These are phyloP conservation scores for Sanguinoderma infundibulare DNA, from an alignment of 1,284 basidiomycete species.

Conservation along the genomic window DNA sequence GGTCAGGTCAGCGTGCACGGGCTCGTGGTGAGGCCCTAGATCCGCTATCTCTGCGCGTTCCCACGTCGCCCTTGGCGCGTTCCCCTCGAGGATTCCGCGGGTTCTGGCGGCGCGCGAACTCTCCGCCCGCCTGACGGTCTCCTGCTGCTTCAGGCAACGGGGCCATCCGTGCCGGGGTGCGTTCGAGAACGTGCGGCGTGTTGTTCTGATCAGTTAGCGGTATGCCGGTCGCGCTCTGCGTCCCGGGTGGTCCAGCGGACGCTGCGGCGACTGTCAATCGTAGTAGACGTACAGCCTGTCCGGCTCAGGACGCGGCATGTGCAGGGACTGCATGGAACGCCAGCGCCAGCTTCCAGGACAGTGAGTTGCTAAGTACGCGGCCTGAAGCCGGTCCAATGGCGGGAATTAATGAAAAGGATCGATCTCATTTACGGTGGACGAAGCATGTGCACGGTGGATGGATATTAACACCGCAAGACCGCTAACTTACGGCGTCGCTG, in stretches of 20 bases:
- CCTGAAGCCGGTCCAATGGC: background rate
- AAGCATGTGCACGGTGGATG: background rate
- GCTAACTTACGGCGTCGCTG: slow-evolving; percentile 14
- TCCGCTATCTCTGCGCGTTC: slow-evolving; percentile 13
- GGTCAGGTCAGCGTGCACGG: too few relatives aligned
- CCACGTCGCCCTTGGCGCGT: slow-evolving; percentile 18
- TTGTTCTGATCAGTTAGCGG: slow-evolving; percentile 18
- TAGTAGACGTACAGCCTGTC: slow-evolving; percentile 3
- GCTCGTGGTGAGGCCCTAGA: background rate
- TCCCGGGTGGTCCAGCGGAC: background rate
- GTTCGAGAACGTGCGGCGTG: slow-evolving; percentile 17
- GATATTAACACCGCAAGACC: slow-evolving; percentile 5
- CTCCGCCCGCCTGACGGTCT: slow-evolving; percentile 23
- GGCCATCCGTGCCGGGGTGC: slow-evolving; percentile 4
- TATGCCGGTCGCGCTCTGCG: background rate
- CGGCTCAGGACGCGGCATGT: background rate
- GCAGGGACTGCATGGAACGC: background rate
- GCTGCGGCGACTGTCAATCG: slow-evolving; percentile 16
- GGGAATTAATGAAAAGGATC: background rate
- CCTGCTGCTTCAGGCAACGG: slow-evolving; percentile 17
- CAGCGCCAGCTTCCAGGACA: background rate
- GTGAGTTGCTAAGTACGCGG: background rate
- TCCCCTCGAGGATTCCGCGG: slow-evolving; percentile 26
- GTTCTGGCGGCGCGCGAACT: slow-evolving; percentile 23
- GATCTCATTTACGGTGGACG: background rate